Evolutionary conservation across 805 yeast species (phyloP).

Genomic region (Starmera dryadoides): DNA sequence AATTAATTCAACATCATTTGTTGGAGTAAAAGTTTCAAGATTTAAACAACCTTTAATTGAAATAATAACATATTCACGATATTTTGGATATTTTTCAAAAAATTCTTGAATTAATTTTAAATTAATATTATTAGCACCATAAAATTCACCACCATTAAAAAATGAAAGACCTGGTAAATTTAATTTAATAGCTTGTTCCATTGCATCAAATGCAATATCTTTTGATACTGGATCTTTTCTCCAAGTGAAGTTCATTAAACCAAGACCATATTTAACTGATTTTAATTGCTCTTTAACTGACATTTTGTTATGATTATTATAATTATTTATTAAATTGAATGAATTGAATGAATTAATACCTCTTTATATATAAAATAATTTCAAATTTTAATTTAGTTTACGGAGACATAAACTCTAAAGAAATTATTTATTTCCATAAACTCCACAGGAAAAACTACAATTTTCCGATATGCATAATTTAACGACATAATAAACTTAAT

Average conservation of each 20-base stretch:
- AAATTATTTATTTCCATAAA: no score
- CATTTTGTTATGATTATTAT: no score
- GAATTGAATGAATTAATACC: no score
- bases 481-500: no score
- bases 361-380: no score
- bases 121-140: conserved; percentile 51
- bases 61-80: conserved; percentile 46
- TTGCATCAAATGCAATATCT: conserved; percentile 43
- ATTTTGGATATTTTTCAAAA: conserved; percentile 49
- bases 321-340: no score
- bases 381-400: no score
- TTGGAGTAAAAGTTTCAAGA: conserved; percentile 33
- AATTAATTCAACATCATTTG: conserved; percentile 42
- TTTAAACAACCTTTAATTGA: conserved; percentile 63
- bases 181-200: conserved; percentile 42
- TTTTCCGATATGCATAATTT: no score
- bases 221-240: conserved; percentile 46
- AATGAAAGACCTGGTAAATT: conserved; percentile 37
- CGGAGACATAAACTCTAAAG: no score
- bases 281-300: not conserved
- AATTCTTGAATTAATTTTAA: conserved; percentile 51
- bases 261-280: conserved; percentile 42
- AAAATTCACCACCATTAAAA: conserved; percentile 74
- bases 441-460: no score
- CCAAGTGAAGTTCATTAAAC: conserved; percentile 82